Percentiles rank a stretch among this genome's conserved stretches.
Evolutionary conservation across 2,329 filamentous ascomycete genomes (phyloP).

Genomic region (Thelonectria olida): DNA sequence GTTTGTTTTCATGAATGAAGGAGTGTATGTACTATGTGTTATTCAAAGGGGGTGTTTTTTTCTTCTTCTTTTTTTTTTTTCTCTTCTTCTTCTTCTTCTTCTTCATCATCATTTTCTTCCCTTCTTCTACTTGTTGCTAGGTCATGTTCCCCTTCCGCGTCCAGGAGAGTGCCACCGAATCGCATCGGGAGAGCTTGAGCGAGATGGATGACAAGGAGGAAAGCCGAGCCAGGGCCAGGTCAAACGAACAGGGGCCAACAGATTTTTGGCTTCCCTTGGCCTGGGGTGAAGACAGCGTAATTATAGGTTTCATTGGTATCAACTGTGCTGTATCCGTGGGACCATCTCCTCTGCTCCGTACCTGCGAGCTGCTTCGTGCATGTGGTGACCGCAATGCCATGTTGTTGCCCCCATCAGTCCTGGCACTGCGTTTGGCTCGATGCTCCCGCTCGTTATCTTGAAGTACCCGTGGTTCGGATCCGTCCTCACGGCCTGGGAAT

Average conservation of each 20-base stretch:
- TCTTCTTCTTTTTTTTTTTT: neutral
- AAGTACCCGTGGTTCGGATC: too few species aligned
- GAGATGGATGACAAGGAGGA: neutral
- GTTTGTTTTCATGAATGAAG: neutral
- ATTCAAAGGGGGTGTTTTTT: too few species aligned
- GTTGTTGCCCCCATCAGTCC: too few species aligned
- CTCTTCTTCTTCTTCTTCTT: neutral
- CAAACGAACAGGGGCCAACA: neutral
- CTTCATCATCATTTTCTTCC: too few species aligned
- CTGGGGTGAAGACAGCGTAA: neutral
- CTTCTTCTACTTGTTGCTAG: too few species aligned
- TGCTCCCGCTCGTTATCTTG: neutral
- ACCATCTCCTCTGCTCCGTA: too few species aligned
- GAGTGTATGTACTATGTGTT: too few species aligned
- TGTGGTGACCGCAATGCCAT: too few species aligned
- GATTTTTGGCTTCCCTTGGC: neutral
- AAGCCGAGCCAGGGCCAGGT: neutral
- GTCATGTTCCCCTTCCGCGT: neutral
- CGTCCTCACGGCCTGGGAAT: neutral
- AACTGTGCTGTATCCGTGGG: too few species aligned
- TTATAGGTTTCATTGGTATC: neutral
- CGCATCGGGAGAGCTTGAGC: constrained; percentile 5
- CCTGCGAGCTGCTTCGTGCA: too few species aligned
- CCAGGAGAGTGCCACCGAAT: neutral
- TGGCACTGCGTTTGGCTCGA: neutral